Base-by-base conservation (phyloP, 257 asterid species). In the Haberlea rhodopensis region DNA sequence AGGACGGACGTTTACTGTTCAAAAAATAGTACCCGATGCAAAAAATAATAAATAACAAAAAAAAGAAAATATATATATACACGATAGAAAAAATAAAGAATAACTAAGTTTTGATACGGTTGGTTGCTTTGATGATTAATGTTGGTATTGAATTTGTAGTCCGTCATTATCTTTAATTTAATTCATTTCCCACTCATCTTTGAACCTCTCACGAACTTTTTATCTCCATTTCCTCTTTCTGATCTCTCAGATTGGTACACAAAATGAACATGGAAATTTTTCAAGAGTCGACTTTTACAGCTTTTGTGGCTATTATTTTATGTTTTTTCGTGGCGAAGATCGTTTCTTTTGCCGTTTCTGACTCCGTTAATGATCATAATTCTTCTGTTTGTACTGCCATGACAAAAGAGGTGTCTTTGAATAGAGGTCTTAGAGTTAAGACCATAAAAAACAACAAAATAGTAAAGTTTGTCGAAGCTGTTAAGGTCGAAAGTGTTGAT, bases 381-480 rank as follows among this genome's bases (percentile, higher is more conserved):
- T 5, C 9, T 22, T 71, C 31, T 45, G 67, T 10, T 23, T 60
- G 29, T 59, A 43, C 78, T 23, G 63, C 49, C 27, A 82, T 63
- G 62, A 70, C 56, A 28, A 72, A 67, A 45, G 82, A 53, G 16
- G 71, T 10, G 63, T 52, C 21, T 46, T 68, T 60, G 76, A 64
- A 66, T 16, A 78, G 65, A 49, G 76, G 58, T 71, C 72, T 76
- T 76, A 67, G 57, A 57, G 81, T 78, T 52, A 65, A 45, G 71
- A 69, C 71, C 22, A 52, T 63, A 6, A 81, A 73, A 71, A 77
- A 77, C 66, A 52, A 18, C 57, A 80, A 75, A 66, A 73, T 76
- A 60, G 92, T 84, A 52, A 72, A 70, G 61, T 82, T 85, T 73
- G 77, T 75, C 49, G 90, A 77, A 56, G 85, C 80, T 54, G 87